phyloP scores from a whole-genome alignment of 169 alveolate species.

The Eimeria sp. region DNA sequence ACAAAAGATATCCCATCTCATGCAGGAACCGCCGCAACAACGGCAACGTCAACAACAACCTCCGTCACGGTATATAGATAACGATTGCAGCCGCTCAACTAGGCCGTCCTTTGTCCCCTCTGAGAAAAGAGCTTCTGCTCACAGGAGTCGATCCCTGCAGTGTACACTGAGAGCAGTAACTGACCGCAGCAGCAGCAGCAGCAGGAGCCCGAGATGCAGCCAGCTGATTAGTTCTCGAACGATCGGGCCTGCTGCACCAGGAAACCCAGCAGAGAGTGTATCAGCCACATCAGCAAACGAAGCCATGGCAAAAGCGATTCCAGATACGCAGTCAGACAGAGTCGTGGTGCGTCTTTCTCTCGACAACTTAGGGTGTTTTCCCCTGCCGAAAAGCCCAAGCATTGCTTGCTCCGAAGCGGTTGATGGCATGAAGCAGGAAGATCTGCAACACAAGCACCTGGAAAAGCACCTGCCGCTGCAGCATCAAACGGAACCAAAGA shows the following conservation, averaged over 20 bases:
- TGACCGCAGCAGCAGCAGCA: constrained; percentile 19
- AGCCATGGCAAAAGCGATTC: not conserved
- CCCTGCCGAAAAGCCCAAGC: not conserved
- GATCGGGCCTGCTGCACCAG: not conserved
- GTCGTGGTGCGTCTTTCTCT: constrained; percentile 39
- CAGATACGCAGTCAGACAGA: not conserved
- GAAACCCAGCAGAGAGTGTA: not conserved
- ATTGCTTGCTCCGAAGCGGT: not conserved
- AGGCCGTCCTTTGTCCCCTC: not conserved
- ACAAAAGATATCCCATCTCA: not conserved
- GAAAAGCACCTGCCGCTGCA: not conserved
- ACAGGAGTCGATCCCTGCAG: constrained; percentile 9
- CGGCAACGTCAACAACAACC: not conserved
- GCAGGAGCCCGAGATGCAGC: not conserved
- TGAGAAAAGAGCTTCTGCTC: not conserved
- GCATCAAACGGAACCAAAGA: not conserved
- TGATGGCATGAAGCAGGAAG: not conserved
- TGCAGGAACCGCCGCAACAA: constrained; percentile 21
- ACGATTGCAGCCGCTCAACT: not conserved
- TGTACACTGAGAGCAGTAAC: constrained; percentile 1
- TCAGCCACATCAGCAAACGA: not conserved
- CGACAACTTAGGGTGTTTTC: not conserved
- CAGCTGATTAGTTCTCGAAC: not conserved
- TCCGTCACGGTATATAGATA: not conserved
- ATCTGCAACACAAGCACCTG: not conserved